A percentile compares a stretch with the other conserved stretches of the same genome.
These are phyloP conservation scores for Sabuloglossum arenarium DNA, from an alignment of 495 filamentous ascomycete species.

Conservation along the genomic window DNA sequence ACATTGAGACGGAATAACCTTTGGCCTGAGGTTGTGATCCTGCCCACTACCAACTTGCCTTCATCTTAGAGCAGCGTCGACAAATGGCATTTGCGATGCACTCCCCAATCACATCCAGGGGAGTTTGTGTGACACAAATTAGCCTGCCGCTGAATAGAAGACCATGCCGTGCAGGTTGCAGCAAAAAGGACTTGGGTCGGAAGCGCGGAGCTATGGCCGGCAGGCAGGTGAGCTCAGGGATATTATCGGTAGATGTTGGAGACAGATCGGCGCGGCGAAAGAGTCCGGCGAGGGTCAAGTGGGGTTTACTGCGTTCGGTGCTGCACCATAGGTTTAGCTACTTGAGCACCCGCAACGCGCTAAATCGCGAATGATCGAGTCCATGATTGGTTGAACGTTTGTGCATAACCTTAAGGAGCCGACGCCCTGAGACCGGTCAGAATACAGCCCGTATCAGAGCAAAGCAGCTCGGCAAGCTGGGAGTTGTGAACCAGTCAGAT, in stretches of 20 bases:
- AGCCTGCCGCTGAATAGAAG: neutral
- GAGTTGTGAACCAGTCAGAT: neutral
- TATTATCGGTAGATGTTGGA: neutral
- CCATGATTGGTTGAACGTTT: neutral
- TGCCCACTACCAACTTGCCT: neutral
- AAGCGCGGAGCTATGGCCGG: conserved; percentile 1
- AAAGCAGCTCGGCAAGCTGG: neutral
- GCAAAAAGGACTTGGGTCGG: neutral
- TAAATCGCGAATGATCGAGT: neutral
- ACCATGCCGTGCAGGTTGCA: neutral
- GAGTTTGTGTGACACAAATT: neutral
- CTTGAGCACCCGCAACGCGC: neutral
- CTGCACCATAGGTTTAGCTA: neutral
- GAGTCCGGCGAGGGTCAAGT: neutral
- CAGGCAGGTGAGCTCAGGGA: neutral
- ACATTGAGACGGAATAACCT: too few relatives aligned
- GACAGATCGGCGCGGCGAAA: neutral
- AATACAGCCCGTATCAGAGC: neutral
- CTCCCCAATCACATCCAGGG: neutral
- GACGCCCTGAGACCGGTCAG: neutral
- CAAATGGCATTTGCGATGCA: neutral
- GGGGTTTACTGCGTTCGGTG: neutral
- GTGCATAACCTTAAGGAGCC: neutral
- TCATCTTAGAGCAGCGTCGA: neutral
- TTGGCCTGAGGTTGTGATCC: neutral